Evolutionary conservation across 192 early-diverging fungal species (phyloP), one percentile per base, ranked within the genome.

Genomic region (Coemansia sp.): DNA sequence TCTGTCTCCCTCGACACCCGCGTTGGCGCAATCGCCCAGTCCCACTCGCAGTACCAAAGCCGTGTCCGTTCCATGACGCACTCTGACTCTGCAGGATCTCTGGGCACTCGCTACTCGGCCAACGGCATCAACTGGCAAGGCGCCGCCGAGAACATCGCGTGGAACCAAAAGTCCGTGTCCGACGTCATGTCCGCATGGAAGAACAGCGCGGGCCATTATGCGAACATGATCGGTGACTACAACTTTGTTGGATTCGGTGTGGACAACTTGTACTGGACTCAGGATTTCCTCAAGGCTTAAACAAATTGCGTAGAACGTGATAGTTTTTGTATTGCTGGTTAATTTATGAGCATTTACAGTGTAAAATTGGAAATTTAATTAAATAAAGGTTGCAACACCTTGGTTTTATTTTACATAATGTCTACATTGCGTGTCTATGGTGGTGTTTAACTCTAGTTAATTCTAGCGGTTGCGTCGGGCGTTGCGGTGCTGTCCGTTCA

Each of bases 131-230:
- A 57, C 37, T 80, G 67, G 69, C 59, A 50, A 5, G 68, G 41
- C 27, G 72, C 70, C 5, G 82, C 74, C 12, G 84, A 85, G 67
- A 85, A 85, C 64, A 68, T 85, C 23, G 84, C 84, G 17, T 65
- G 60, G 60, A 79, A 79, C 35, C 68, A 69, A 64, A 37, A 59
- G 45, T 61, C 70, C 2, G 49, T 67, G 19, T 66, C 62, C 12
- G 56, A 66, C 38, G 84, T 75, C 11, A 75, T 82, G 75, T 11
- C 76, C 37, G 65, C 55, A 21, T 70, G 64, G 64, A 75, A 85
- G 69, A 60, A 77, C 49, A 84, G 82, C 66, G 49, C 80, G 10
- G 70, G 76, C 7, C 85, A 86, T 50, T 65, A 73, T 11, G 83
- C 69, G 25, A 86, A 86, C 68, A 83, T 86, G 60, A 25, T 83